Base-by-base conservation (phyloP, 371 early-diverging fungal species). In the Syncephalastrum racemosum region DNA sequence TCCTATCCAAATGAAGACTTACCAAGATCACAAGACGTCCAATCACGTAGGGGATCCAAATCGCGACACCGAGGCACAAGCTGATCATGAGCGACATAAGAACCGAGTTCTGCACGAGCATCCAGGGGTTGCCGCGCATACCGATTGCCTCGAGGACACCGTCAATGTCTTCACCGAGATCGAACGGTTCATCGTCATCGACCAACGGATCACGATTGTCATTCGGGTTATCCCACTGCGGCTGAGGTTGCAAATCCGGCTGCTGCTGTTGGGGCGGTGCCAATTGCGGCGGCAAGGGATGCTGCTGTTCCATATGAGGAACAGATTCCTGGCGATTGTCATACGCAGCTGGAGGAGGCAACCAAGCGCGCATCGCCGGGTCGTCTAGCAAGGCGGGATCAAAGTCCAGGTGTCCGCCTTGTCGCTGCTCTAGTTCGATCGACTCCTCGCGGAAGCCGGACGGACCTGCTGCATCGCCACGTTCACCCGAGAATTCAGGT, bases 91-190 rank as follows among this genome's bases (percentile, higher is more conserved):
- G 59, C 2, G 87, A 66, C 64, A 93, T 91, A 36, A 94, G 72
- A 2, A 88, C 75, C 22, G 88, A 88, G 64, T 93, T 93, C 64
- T 94, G 93, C 12, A 86, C 47, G 0, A 94, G 67, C 50, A 85
- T 77, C 71, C 85, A 81, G 15, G 88, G 59, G 8, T 92, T 90
- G 0, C 96, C 97, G 7, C 88, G 81, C 76, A 96, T 86, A 6
- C 97, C 97, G 51, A 96, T 81, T 4, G 93, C 87, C 57, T 93
- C 96, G 42, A 96, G 67, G 24, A 95, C 78, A 10, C 90, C 92
- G 50, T 92, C 91, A 24, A 88, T 73, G 39, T 89, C 92, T 31
- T 89, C 93, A 27, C 72, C 77, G 20, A 79, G 79, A 50, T 77
- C 62, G 44, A 78, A 79, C 6, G 75, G 77, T 3, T 82, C 79